A percentile compares a stretch with the other conserved stretches of the same genome.
phyloP scores from a whole-genome alignment of 208 protist species.

The Endotrypanum monterogeii region DNA sequence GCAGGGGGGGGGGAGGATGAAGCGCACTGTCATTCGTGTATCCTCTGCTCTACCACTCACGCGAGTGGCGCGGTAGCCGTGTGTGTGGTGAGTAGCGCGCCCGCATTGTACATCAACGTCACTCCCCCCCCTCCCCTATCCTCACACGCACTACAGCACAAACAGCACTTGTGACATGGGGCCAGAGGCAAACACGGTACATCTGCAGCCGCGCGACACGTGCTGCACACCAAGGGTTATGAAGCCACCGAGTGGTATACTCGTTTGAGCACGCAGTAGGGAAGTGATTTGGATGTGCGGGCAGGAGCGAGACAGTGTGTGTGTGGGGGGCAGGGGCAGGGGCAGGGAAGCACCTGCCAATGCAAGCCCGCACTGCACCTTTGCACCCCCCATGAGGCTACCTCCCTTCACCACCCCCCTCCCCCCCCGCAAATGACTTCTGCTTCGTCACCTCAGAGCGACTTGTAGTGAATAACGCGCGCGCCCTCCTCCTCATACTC shows the following conservation, averaged over 20 bases:
- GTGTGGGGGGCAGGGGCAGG: too few relatives aligned
- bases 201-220: not conserved
- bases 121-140: not conserved
- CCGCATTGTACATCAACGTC: not conserved
- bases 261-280: not conserved
- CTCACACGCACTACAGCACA: not conserved
- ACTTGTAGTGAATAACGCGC: constrained; percentile 90
- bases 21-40: not conserved
- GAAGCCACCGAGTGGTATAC: not conserved
- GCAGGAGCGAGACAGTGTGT: too few relatives aligned
- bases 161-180: not conserved
- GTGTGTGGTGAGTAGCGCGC: not conserved
- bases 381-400: too few relatives aligned
- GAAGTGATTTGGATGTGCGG: too few relatives aligned
- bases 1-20: too few relatives aligned
- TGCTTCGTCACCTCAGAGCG: constrained; percentile 34
- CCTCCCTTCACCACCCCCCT: too few relatives aligned
- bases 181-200: not conserved
- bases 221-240: not conserved
- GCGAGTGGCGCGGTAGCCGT: not conserved
- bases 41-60: too few relatives aligned
- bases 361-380: not conserved
- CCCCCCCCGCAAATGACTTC: not conserved
- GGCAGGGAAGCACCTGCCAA: too few relatives aligned
- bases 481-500: constrained; percentile 89